These are phyloP conservation scores for Protea cynaroides DNA, from an alignment of 164 flowering plant species.

Conservation along the genomic window DNA sequence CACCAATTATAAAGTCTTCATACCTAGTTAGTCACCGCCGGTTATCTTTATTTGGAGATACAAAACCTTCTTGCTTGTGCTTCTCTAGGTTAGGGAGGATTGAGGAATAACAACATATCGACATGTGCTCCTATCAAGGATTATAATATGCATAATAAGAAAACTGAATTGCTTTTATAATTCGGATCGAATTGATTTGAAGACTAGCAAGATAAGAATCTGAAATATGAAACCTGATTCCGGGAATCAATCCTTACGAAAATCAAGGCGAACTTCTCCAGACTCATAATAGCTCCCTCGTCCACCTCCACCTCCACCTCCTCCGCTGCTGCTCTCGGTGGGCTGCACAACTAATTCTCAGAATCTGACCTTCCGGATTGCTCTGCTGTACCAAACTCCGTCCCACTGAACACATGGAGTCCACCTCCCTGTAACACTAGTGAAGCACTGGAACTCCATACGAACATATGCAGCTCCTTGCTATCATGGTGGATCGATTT, in stretches of 20 bases:
- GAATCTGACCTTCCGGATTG: conserved; percentile 71
- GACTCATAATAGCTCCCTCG: conserved; percentile 29
- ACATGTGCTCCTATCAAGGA: neutral
- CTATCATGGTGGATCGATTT: conserved; percentile 66
- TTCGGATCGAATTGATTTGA: neutral
- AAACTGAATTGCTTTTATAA: neutral
- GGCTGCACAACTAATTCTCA: conserved; percentile 19
- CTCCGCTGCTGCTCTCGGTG: conserved; percentile 16
- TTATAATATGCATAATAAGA: neutral
- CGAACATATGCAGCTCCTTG: conserved; percentile 96
- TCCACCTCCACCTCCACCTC: conserved; percentile 74
- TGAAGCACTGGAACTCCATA: no score
- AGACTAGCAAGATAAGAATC: neutral
- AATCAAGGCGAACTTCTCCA: conserved; percentile 15
- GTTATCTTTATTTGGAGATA: no score
- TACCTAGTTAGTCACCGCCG: no score
- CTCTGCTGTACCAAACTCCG: conserved; percentile 50
- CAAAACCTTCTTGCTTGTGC: no score
- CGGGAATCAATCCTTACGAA: conserved; percentile 45
- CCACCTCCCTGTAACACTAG: conserved; percentile 82
- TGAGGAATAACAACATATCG: neutral
- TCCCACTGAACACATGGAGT: conserved; percentile 68
- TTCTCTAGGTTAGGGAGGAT: neutral
- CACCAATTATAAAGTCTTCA: no score
- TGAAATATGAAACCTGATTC: conserved; percentile 36